Evolutionary conservation across 768 basidiomycete species (phyloP).

Genomic region (Filobasidium floriforme): DNA sequence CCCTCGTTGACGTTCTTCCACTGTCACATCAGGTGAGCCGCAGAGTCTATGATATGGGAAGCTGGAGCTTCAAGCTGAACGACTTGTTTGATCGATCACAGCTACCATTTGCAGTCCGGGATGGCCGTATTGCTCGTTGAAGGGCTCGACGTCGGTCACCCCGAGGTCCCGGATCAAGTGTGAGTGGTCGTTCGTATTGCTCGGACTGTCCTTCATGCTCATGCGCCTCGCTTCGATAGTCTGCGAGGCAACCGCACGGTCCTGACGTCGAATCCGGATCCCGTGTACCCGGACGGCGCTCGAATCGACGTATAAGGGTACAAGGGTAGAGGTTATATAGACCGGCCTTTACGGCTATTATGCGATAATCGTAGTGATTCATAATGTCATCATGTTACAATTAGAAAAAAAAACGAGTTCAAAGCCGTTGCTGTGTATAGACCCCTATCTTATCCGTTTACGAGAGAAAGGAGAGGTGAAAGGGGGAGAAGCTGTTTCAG

Average conservation of each 20-base stretch:
- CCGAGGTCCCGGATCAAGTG: constrained; percentile 2
- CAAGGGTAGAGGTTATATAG: too few relatives aligned
- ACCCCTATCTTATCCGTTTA: too few relatives aligned
- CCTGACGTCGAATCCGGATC: not conserved
- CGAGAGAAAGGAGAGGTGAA: too few relatives aligned
- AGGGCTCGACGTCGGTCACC: constrained; percentile 14
- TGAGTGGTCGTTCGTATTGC: not conserved
- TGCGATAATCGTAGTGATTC: too few relatives aligned
- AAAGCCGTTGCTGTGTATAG: too few relatives aligned
- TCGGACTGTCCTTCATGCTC: not conserved
- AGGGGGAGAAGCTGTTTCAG: too few relatives aligned
- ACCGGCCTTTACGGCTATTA: too few relatives aligned
- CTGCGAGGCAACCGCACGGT: not conserved
- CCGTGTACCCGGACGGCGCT: not conserved
- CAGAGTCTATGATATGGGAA: not conserved
- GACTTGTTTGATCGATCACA: not conserved
- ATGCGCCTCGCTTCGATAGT: not conserved
- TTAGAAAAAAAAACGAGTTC: too few relatives aligned
- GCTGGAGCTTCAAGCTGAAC: not conserved
- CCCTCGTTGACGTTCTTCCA: constrained; percentile 16
- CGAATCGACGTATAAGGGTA: not conserved
- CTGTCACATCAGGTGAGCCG: constrained; percentile 8
- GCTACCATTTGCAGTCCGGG: constrained; percentile 15
- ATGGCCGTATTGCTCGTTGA: constrained; percentile 17
- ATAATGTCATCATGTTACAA: too few relatives aligned